These are phyloP conservation scores for Termitomyces sp. DNA, from an alignment of 768 basidiomycete species.

Conservation along the genomic window DNA sequence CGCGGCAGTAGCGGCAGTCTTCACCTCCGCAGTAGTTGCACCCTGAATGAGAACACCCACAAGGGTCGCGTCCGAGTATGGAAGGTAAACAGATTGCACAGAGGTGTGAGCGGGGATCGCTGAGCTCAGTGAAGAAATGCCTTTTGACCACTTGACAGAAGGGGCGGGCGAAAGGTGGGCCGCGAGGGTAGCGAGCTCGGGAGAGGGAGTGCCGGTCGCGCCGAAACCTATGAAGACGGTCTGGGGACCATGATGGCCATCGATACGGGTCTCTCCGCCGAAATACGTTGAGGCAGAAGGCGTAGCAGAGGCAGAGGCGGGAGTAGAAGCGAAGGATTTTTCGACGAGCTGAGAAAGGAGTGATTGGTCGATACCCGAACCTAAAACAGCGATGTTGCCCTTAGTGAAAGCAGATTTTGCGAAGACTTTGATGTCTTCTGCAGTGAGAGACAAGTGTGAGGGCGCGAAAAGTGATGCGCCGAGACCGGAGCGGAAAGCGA, in stretches of 20 bases:
- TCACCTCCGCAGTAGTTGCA: constrained; percentile 52
- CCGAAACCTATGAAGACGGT: constrained; percentile 91
- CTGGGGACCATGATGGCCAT: constrained; percentile 53
- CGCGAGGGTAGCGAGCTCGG: constrained; percentile 75
- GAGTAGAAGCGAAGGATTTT: constrained; percentile 48
- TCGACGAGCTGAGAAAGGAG: constrained; percentile 68
- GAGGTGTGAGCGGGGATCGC: constrained; percentile 52
- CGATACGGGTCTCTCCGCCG: constrained; percentile 85
- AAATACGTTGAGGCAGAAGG: constrained; percentile 44
- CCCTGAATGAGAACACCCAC: constrained; percentile 81
- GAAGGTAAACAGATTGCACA: constrained; percentile 71
- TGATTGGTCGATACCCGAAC: constrained; percentile 76
- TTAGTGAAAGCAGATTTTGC: constrained; percentile 70
- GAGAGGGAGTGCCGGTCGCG: constrained; percentile 50
- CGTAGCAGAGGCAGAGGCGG: constrained; percentile 30
- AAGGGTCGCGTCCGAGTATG: constrained; percentile 89
- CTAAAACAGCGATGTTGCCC: constrained; percentile 80
- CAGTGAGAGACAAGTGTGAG: constrained; percentile 55
- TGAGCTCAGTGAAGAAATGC: constrained; percentile 62
- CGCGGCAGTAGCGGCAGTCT: constrained; percentile 62
- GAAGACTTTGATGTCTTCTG: constrained; percentile 67
- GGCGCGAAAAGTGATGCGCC: constrained; percentile 86
- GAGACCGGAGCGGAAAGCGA: constrained; percentile 94
- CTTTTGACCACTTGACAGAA: constrained; percentile 83
- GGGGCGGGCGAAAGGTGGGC: constrained; percentile 75